Base-by-base conservation (phyloP, 2,329 filamentous ascomycete species). In the Ascochyta clinopodiicola region DNA sequence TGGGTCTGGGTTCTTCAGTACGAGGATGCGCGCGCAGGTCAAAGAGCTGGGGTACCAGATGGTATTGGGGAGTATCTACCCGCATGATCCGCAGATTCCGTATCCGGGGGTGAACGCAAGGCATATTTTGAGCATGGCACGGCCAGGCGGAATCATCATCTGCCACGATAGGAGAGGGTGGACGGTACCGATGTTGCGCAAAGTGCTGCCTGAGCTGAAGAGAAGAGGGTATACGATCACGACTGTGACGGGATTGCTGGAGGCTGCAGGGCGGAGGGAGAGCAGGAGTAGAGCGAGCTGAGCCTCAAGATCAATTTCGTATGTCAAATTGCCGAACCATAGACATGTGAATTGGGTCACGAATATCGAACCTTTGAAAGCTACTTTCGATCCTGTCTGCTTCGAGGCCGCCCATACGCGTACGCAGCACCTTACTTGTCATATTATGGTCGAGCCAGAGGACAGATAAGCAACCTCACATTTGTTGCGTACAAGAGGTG, bases 31-130 rank as follows among this genome's bases (percentile, higher is more conserved):
- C 15, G 69, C 69, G 31, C 71, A 88, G 32, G 76, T 91, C 7
- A 76, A 77, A 31, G 79, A 77, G 46, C 71, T 92, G 57, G 88
- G 87, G 4, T 93, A 91, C 74, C 80, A 82, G 44, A 80, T 95
- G 46, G 88, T 92, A n/a, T 78, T 96, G 35, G 92, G 92, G 2
- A 88, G 87, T 73, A 87, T 96, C 36, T 96, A 96, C 76, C 92
- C 92, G 5, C 92, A 96, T 77, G 92, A 96, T 77, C 87, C 92
- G n/a, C 92, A 96, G 80, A 88, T 96, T 54, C 80, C 80, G 9
- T 88, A 84, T 67, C 82, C 85, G 63, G 78, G 80, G 60, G 63
- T 92, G 47, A 96, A 96, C 75, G 88, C 90, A 7, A 81, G 80
- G 62, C 92, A 96, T 78, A 85, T 96, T 4, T 74, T 96, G 64